These are phyloP conservation scores for Ehretia macrophylla DNA, from an alignment of 257 asterid genomes.

Conservation along the genomic window DNA sequence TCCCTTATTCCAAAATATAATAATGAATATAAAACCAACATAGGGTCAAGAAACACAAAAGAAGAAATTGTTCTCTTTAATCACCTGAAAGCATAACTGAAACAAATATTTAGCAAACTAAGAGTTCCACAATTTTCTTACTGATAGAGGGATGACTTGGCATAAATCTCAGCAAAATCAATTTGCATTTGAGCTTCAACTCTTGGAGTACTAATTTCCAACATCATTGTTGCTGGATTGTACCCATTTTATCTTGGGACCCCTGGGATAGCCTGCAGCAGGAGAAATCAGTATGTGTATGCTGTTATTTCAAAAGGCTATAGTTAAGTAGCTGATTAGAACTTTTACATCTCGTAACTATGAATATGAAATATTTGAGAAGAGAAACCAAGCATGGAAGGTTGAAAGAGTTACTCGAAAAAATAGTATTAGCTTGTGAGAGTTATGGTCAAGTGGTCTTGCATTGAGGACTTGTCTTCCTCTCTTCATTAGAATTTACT, in stretches of 20 bases:
- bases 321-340: too few species aligned
- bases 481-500: too few species aligned
- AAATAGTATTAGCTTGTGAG: too few species aligned
- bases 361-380: too few species aligned
- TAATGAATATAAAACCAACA: too few species aligned
- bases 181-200: constrained; percentile 35
- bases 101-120: neutral
- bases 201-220: constrained; percentile 38
- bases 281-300: neutral
- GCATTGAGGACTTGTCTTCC: too few species aligned
- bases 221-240: constrained; percentile 62
- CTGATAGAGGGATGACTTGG: constrained; percentile 42
- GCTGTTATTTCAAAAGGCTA: neutral
- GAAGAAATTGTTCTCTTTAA: neutral
- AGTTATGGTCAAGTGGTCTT: too few species aligned
- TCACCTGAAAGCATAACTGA: neutral
- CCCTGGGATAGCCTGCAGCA: constrained; percentile 38
- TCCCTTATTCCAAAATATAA: too few species aligned
- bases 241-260: constrained; percentile 43
- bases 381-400: too few species aligned
- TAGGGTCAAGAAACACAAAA: neutral
- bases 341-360: too few species aligned
- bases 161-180: constrained; percentile 43
- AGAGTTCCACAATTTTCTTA: too few species aligned
- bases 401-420: too few species aligned